Evolutionary conservation across 225 moss, liverwort and hornwort genomes (phyloP), one percentile per base, ranked within the genome.

Genomic region (Rhytidiadelphus loreus): DNA sequence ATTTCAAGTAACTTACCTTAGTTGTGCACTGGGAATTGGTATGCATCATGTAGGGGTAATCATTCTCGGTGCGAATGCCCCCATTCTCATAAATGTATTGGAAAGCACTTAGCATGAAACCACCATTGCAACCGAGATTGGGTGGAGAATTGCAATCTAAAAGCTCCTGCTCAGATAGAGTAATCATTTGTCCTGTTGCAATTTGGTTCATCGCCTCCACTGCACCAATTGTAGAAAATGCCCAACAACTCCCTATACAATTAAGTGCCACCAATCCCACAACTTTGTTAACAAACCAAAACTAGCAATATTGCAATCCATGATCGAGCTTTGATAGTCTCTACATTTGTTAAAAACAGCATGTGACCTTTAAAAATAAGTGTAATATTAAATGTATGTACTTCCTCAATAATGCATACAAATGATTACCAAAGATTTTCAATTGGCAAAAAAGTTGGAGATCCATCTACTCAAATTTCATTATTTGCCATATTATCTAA

Each of bases 231-330:
- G 94, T 91, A n/a, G 96, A 93, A 73, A 97, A 96, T 22, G 96
- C 91, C 96, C 97, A 97, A 89, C 97, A 97, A 53, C 96, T 97
- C 44, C 97, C 94, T 96, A 88, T 12, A 35, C 41, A 72, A 57
- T 21, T 29, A 43, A 24, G 17, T 19, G 2, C 6, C 68, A 83
- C 19, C n/a, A 83, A 29, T 13, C n/a, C 18, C 7, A 29, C 26
- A 39, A 46, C 20, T 53, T 53, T 3, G 3, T 66, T n/a, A 18
- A 24, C 11, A 9, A 4, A 82, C 44, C 33, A 14, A 9, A 59
- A 43, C 30, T 29, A 13, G 5, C 26, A 41, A 7, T 30, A 80
- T 22, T 37, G 7, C 12, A n/a, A 44, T 61, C 4, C 16, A 35
- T 33, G 10, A 22, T 4, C 1, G 2, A 28, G 8, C 29, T 17